Evolutionary conservation across 257 asterid genomes (phyloP).

Genomic region (Fraxinus anomala): DNA sequence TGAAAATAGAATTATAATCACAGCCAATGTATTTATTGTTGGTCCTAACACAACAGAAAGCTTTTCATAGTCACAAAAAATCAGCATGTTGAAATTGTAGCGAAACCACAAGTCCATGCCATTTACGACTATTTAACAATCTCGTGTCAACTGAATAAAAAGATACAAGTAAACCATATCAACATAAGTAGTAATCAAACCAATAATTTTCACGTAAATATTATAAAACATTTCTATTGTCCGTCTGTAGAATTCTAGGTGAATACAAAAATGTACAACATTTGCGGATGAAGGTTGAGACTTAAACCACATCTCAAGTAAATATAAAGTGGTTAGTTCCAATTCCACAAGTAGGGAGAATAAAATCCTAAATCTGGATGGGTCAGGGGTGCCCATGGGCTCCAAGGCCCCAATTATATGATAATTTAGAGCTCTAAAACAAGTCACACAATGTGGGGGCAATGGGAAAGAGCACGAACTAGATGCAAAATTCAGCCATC

Average conservation of each 20-base stretch:
- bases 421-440: not conserved
- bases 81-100: not conserved
- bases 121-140: not conserved
- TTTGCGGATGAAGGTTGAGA: not conserved
- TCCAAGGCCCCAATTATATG: not conserved
- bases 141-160: not conserved
- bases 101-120: not conserved
- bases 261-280: not conserved
- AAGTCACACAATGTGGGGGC: not conserved
- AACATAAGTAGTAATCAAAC: not conserved
- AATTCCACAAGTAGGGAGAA: conserved; percentile 3
- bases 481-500: not conserved
- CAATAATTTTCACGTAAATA: not conserved
- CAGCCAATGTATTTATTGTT: not conserved
- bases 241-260: not conserved
- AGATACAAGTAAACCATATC: not conserved
- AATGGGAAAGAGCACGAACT: not conserved
- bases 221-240: not conserved
- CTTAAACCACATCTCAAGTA: too few relatives aligned
- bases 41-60: not conserved
- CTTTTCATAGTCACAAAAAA: not conserved
- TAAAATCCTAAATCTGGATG: not conserved
- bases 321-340: not conserved
- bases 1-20: not conserved
- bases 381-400: not conserved